Conservation (phyloP, 2,329 filamentous ascomycete species). For the Sporothrix curviconia region DNA sequence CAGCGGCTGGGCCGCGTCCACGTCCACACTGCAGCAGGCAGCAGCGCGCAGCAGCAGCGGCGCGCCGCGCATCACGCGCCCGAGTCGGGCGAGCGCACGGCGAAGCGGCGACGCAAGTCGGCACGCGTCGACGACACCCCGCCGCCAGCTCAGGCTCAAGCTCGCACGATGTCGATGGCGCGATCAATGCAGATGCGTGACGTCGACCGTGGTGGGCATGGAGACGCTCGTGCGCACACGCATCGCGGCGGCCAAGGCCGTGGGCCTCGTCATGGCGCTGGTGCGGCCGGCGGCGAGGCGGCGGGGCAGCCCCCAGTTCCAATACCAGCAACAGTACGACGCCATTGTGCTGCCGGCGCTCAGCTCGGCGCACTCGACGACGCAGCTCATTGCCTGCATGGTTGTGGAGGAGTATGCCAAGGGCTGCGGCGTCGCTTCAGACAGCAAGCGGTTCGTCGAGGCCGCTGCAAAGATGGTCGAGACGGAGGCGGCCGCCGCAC, state of each 20-base stretch:
- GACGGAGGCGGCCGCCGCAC: slow-evolving; percentile 66
- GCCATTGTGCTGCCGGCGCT: slow-evolving; percentile 60
- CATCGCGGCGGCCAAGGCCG: slow-evolving; percentile 76
- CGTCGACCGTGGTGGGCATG: slow-evolving; percentile 83
- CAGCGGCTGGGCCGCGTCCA: slow-evolving; percentile 30
- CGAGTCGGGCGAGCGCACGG: slow-evolving; percentile 53
- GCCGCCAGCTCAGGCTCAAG: slow-evolving; percentile 56
- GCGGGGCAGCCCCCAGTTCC: too few species aligned
- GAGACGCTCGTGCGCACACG: slow-evolving; percentile 85
- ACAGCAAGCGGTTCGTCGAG: slow-evolving; percentile 54
- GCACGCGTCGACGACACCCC: slow-evolving; percentile 72
- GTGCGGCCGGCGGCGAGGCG: too few species aligned
- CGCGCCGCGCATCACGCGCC: slow-evolving; percentile 46
- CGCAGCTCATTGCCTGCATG: slow-evolving; percentile 76
- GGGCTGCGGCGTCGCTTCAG: slow-evolving; percentile 39
- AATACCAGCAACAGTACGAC: slow-evolving; percentile 55
- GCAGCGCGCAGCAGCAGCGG: too few species aligned
- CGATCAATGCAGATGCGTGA: slow-evolving; percentile 98
- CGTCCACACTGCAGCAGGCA: too few species aligned
- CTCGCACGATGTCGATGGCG: slow-evolving; percentile 93
- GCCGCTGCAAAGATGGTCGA: slow-evolving; percentile 72
- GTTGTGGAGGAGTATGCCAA: slow-evolving; percentile 85
- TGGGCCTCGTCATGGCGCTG: slow-evolving; percentile 74
- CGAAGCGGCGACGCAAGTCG: slow-evolving; percentile 75
- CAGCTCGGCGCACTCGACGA: slow-evolving; percentile 69